phyloP scores from a whole-genome alignment of 352 stramenopile genomes.

The Halophytophthora polymorphica region DNA sequence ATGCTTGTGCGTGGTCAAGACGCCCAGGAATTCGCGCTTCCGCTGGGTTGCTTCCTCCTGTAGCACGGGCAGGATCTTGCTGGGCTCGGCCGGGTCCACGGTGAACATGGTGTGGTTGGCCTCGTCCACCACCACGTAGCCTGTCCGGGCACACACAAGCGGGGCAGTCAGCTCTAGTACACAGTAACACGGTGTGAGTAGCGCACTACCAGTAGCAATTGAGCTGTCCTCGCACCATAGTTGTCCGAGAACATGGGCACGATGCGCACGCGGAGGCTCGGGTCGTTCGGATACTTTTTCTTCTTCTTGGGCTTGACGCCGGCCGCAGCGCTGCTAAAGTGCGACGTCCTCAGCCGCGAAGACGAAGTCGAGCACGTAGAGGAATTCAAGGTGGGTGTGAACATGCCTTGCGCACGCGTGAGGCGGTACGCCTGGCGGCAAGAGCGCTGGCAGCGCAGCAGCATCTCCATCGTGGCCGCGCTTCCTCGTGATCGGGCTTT shows the following conservation, averaged over 20 bases:
- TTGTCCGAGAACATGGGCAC: slow-evolving; percentile 84
- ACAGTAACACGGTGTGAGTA: no score
- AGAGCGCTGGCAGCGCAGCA: slow-evolving; percentile 3
- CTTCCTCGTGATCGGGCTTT: not conserved
- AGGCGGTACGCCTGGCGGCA: no score
- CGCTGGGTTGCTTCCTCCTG: slow-evolving; percentile 61
- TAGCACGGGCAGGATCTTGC: slow-evolving; percentile 60
- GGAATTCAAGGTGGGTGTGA: no score
- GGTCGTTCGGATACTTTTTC: slow-evolving; percentile 67
- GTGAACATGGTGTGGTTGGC: slow-evolving; percentile 82
- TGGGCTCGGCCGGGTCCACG: slow-evolving; percentile 66
- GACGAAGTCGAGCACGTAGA: not conserved
- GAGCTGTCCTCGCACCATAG: slow-evolving; percentile 42
- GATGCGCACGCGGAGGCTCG: slow-evolving; percentile 77
- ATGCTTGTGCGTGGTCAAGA: slow-evolving; percentile 94
- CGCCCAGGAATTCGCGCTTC: slow-evolving; percentile 75
- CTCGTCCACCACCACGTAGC: slow-evolving; percentile 79
- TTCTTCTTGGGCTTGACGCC: slow-evolving; percentile 16
- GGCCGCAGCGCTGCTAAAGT: not conserved
- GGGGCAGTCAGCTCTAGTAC: not conserved
- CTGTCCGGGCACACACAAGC: slow-evolving; percentile 17
- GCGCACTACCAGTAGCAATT: no score
- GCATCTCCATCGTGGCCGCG: slow-evolving; percentile 1
- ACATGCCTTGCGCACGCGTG: no score
- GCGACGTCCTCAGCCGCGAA: slow-evolving; percentile 6